Base-by-base conservation (phyloP, 306 rosid species). In the Cicer yamashitae region DNA sequence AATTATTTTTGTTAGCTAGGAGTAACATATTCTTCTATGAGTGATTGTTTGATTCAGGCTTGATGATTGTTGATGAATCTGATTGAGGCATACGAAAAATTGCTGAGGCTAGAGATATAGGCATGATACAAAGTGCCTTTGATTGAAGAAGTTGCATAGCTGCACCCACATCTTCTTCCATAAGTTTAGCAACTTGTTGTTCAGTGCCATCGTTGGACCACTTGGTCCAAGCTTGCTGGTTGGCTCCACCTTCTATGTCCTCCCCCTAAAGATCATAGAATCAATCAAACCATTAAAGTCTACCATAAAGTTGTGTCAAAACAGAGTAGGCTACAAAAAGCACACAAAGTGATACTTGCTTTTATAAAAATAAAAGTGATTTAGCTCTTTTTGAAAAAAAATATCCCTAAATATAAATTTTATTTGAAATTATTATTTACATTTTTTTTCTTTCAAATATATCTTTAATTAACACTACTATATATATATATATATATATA, bases 81-180 rank as follows among this genome's bases (percentile, higher is more conserved):
- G 90, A 80, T 66, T 90, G 96, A 53, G 91, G 93, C 58, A 91
- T 85, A 44, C 84, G 81, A 70, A 94, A 92, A 67, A 94, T 94
- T 10, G 96, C 93, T 1, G 99, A 91, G 71, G 99, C 96, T n/a
- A 94, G 89, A 6, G 99, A 94, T 75, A 94, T 82, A 2, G 99
- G 99, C 99, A 94, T 94, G 81, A 94, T 92, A 83, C 99, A 94
- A 8, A 94, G 98, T 40, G 97, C 96, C 85, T 92, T 94, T 72
- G 99, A 88, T 83, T 94, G 99, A 74, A 94, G 99, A 80, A 88
- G 87, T 64, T 94, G 99, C 98, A 92, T 90, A 50, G 99, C 99
- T 69, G 98, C 96, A 85, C 99, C 99, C 12, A 96, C 87, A 73
- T 96, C 97, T 83, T 92, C 97, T 85, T 94, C 99, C 99, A 96